Evolutionary conservation across 306 rosid species (phyloP).

Genomic region (Gillenia trifoliata): DNA sequence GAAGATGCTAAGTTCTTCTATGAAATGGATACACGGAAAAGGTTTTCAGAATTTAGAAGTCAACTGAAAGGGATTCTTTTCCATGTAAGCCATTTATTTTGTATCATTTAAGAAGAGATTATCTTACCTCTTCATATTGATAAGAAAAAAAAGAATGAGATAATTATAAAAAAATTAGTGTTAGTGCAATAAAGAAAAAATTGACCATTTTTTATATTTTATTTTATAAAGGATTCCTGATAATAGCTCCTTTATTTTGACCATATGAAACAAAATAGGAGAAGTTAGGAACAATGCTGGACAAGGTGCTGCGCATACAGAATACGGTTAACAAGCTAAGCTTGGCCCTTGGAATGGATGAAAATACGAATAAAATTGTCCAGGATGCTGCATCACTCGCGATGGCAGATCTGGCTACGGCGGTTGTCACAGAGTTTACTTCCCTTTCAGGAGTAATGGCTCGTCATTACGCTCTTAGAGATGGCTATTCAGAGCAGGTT

Average conservation of each 20-base stretch:
- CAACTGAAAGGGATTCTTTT: slow-evolving; percentile 78
- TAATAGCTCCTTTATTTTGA: slow-evolving; percentile 15
- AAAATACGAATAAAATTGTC: slow-evolving; percentile 39
- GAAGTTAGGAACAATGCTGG: slow-evolving; percentile 92
- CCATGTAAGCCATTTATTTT: slow-evolving; percentile 57
- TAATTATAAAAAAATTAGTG: not conserved
- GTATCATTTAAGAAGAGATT: not conserved
- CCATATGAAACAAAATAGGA: slow-evolving; percentile 52
- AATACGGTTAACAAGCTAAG: slow-evolving; percentile 47
- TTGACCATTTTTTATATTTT: not conserved
- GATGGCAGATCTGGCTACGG: slow-evolving; percentile 94
- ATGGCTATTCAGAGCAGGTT: slow-evolving; percentile 89
- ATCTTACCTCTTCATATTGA: not conserved
- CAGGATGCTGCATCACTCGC: slow-evolving; percentile 88
- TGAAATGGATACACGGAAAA: slow-evolving; percentile 66
- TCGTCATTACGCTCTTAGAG: slow-evolving; percentile 88
- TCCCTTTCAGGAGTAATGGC: slow-evolving; percentile 95
- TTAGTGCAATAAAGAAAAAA: not conserved
- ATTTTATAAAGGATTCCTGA: not conserved
- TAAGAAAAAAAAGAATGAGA: not conserved
- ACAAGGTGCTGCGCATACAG: slow-evolving; percentile 76
- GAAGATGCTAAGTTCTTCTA: slow-evolving; percentile 98
- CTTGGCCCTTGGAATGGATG: slow-evolving; percentile 46
- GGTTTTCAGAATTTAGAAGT: slow-evolving; percentile 63
- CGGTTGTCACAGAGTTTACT: slow-evolving; percentile 92